A percentile compares a stretch with the other conserved stretches of the same genome.
These are phyloP conservation scores for Vigna trinervia DNA, from an alignment of 306 rosid genomes.

Conservation along the genomic window DNA sequence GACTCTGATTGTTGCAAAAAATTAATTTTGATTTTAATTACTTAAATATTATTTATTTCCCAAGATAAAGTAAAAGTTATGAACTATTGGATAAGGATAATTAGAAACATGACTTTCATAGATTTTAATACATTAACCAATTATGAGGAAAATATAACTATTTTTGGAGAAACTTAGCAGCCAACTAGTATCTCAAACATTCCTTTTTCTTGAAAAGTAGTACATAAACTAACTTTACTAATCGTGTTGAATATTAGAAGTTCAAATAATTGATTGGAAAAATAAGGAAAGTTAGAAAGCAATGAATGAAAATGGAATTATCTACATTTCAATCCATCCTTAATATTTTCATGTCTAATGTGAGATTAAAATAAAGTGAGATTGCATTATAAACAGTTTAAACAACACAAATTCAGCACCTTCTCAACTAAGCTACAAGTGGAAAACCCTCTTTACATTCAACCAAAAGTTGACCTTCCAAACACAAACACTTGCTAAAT, in stretches of 20 bases:
- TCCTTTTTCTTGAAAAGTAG: background rate
- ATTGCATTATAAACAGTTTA: background rate
- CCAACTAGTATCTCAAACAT: background rate
- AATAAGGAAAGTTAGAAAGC: background rate
- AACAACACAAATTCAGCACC: background rate
- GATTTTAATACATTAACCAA: background rate
- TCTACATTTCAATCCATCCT: background rate
- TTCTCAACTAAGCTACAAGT: background rate
- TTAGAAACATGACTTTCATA: background rate
- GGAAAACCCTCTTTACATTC: background rate
- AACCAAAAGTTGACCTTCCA: background rate
- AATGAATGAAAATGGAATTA: background rate
- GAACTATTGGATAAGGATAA: background rate
- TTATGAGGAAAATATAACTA: too few relatives aligned
- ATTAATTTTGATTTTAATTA: background rate
- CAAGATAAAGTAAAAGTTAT: constrained; percentile 3
- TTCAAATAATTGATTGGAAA: background rate
- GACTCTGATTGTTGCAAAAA: background rate
- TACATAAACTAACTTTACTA: background rate
- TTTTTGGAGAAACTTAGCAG: background rate
- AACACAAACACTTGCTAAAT: background rate
- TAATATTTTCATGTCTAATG: background rate
- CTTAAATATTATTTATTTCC: background rate
- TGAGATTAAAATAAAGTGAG: background rate
- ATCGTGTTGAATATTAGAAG: background rate